These are phyloP conservation scores for Malassezia furfur DNA, from an alignment of 1,284 basidiomycete genomes.

Conservation along the genomic window DNA sequence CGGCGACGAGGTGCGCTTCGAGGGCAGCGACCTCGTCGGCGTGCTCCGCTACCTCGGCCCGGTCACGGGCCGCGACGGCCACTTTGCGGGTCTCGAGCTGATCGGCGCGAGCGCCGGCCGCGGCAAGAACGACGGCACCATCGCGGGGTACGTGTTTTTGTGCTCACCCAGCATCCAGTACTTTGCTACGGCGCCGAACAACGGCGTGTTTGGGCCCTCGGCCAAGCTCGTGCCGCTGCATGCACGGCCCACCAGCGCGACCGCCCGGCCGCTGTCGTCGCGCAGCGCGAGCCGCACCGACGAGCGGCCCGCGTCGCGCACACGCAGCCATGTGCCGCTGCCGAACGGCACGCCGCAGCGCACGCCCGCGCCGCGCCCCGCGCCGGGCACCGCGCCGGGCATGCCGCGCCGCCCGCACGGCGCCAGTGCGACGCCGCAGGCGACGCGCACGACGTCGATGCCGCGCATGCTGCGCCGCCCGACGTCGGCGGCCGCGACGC, in stretches of 20 bases:
- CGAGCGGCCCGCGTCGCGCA: constrained; percentile 10
- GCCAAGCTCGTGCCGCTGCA: constrained; percentile 57
- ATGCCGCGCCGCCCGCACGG: background rate
- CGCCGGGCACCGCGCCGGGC: background rate
- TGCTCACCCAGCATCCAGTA: constrained; percentile 60
- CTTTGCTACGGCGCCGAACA: constrained; percentile 72
- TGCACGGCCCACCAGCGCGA: constrained; percentile 32
- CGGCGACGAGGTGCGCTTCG: constrained; percentile 34
- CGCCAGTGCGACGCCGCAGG: background rate
- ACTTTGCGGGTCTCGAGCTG: constrained; percentile 43
- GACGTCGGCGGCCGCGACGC: constrained; percentile 1
- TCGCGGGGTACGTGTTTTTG: constrained; percentile 62
- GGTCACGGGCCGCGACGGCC: constrained; percentile 31
- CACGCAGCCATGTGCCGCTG: constrained; percentile 6
- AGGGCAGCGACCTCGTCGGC: constrained; percentile 30
- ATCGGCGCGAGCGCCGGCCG: constrained; percentile 55
- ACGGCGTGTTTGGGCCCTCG: constrained; percentile 79
- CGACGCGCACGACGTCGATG: background rate
- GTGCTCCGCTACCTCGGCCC: constrained; percentile 41
- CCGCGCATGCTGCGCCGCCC: constrained; percentile 3
- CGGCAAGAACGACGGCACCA: constrained; percentile 89
- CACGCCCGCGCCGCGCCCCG: constrained; percentile 1
- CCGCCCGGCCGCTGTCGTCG: constrained; percentile 38
- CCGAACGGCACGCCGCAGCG: constrained; percentile 4
- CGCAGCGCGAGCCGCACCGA: constrained; percentile 33